Base-by-base conservation (phyloP, 192 early-diverging fungal species). In the Blastocladiella britannica region DNA sequence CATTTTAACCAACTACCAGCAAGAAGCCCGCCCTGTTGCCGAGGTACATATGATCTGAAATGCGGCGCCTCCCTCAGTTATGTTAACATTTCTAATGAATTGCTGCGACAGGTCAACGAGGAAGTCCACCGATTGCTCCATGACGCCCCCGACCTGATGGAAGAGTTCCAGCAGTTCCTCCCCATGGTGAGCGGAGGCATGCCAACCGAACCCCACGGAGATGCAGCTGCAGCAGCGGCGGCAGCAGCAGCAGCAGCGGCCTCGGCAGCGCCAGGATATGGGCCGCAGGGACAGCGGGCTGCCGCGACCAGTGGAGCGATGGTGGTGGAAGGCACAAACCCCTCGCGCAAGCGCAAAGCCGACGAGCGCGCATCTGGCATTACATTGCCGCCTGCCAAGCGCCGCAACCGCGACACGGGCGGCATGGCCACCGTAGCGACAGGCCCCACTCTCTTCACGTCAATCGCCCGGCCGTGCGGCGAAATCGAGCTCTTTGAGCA, bases 151-250 rank as follows among this genome's bases (percentile, higher is more conserved):
- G 93, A 97, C 65, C 70, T 99, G 27, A 63, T 99, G 52, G 87
- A 91, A 29, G 95, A 99, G 69, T 99, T 99, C 65, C 95, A 93
- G 69, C 91, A 92, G 63, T 97, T 99, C 65, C 66, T 99, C 54
- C 37, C 37, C 37, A 47, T 47, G 37, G n/a, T 47, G 37, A 47
- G 12, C 15, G 37, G 37, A 20, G 37, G 15, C 15, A 20, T 20
- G 15, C 12, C 37, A 4, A 9, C 37, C 15, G 15, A 20, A 9
- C 37, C 37, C 2, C n/a, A n/a, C n/a, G n/a, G n/a, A n/a, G n/a
- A n/a, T 9, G 8, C 53, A 54, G 22, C 53, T 9, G 53, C 53
- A 23, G 22, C 53, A 54, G 22, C 53, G 22, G 26, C 53, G 22
- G 26, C 53, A 54, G 26, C 53, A 54, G 22, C 53, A 54, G 26